A percentile compares a stretch with the other conserved stretches of the same genome.
Evolutionary conservation across 306 rosid species (phyloP).

Genomic region (Cicer bijugum): DNA sequence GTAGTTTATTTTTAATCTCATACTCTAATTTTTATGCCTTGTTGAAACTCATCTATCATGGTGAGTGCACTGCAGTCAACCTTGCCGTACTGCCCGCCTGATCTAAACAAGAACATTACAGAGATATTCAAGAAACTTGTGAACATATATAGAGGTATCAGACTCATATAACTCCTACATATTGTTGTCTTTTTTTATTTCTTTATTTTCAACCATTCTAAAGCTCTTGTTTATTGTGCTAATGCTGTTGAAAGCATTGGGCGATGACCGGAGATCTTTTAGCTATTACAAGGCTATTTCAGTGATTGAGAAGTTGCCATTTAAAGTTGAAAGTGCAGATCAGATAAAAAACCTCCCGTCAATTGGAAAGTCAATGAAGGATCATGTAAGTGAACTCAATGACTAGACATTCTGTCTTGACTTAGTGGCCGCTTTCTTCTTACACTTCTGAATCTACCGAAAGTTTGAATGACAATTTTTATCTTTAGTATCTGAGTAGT

Average conservation of each 20-base stretch:
- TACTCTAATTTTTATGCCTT: conserved; percentile 25
- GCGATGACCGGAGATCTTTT: conserved; percentile 90
- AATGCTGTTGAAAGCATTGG: conserved; percentile 68
- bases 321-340: conserved; percentile 71
- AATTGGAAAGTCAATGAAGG: conserved; percentile 88
- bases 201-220: conserved; percentile 21
- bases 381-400: conserved; percentile 68
- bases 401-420: conserved; percentile 22
- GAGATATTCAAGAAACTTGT: conserved; percentile 86
- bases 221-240: conserved; percentile 46
- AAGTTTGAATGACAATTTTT: conserved; percentile 27
- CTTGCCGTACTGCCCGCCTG: conserved; percentile 76
- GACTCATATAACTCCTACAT: conserved; percentile 13
- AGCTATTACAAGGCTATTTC: conserved; percentile 91
- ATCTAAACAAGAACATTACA: conserved; percentile 74
- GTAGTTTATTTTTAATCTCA: conserved; percentile 9
- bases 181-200: conserved; percentile 2
- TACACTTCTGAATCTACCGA: conserved; percentile 21
- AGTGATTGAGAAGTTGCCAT: conserved; percentile 83
- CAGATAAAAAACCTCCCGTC: conserved; percentile 77
- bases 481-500: conserved; percentile 12
- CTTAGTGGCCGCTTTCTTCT: conserved; percentile 28
- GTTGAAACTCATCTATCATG: conserved; percentile 40
- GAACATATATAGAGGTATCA: conserved; percentile 83
- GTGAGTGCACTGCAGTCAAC: conserved; percentile 52